These are phyloP conservation scores for Macrophomina pseudophaseolina DNA, from an alignment of 2,329 filamentous ascomycete genomes.

Conservation along the genomic window DNA sequence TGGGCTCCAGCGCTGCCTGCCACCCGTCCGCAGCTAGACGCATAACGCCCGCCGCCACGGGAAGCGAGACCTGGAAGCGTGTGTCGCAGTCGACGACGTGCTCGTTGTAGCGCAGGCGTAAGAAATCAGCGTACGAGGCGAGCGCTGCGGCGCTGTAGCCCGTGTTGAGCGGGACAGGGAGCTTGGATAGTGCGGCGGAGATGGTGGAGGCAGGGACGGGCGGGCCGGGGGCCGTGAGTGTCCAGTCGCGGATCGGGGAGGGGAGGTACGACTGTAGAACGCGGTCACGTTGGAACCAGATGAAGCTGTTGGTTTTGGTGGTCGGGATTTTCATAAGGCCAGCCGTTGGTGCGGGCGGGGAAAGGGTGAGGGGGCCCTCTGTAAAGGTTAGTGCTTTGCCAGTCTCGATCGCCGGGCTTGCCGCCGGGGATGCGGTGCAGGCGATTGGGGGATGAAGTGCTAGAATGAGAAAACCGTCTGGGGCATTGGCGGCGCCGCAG, in stretches of 20 bases:
- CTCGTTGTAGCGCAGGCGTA: slow-evolving; percentile 33
- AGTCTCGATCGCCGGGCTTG: slow-evolving; percentile 27
- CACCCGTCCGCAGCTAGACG: slow-evolving; percentile 31
- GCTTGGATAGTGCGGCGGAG: slow-evolving; percentile 13
- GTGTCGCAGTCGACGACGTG: slow-evolving; percentile 35
- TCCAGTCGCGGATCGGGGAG: background rate
- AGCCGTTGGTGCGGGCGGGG: background rate
- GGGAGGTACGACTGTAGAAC: slow-evolving; percentile 19
- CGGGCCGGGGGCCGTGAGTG: background rate
- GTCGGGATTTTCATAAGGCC: background rate
- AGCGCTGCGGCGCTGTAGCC: slow-evolving; percentile 42
- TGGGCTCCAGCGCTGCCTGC: slow-evolving; percentile 36
- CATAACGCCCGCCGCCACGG: slow-evolving; percentile 32
- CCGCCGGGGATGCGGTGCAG: slow-evolving; percentile 31
- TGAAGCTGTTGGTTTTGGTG: slow-evolving; percentile 18
- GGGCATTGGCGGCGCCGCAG: slow-evolving; percentile 18
- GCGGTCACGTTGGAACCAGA: slow-evolving; percentile 21
- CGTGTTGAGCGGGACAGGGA: slow-evolving; percentile 30
- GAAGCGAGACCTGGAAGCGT: slow-evolving; percentile 44
- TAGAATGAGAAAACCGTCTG: slow-evolving; percentile 22
- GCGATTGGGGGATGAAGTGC: slow-evolving; percentile 21
- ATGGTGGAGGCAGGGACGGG: slow-evolving; percentile 9
- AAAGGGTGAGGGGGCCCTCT: background rate
- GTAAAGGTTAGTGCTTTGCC: background rate
- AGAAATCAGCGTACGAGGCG: slow-evolving; percentile 40